A percentile compares a stretch with the other conserved stretches of the same genome.
phyloP scores from a whole-genome alignment of 78 protist species.

The slime mould (Dictyostelium discoideum) region DNA sequence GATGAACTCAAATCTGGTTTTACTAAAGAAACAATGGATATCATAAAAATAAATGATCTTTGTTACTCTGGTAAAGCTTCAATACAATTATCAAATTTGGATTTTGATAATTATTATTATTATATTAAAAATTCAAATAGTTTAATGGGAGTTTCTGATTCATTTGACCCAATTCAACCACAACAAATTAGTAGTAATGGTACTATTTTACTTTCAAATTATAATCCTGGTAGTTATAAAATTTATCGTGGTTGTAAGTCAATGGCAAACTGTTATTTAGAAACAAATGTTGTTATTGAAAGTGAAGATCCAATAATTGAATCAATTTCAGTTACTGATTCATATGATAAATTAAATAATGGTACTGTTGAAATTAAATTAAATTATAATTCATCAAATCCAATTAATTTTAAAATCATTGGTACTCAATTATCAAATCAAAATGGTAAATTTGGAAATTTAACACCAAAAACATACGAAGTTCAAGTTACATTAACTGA shows the following conservation, averaged over 20 bases:
- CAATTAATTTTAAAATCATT: background rate
- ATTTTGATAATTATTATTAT: background rate
- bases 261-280: background rate
- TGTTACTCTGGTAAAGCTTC: background rate
- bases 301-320: background rate
- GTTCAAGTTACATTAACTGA: background rate
- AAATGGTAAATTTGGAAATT: background rate
- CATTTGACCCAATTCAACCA: no score
- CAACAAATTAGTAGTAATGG: no score
- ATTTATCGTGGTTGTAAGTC: background rate
- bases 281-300: background rate
- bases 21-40: background rate
- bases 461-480: background rate
- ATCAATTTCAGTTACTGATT: background rate
- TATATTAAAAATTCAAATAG: no score
- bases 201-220: no score
- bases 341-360: background rate
- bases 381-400: background rate
- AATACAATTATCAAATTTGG: background rate
- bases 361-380: background rate
- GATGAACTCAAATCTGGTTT: background rate
- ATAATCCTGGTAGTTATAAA: background rate
- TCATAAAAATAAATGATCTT: background rate
- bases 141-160: no score
- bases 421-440: background rate